These are phyloP conservation scores for Tuber umbilicatum DNA, from an alignment of 495 filamentous ascomycete species.

Conservation along the genomic window DNA sequence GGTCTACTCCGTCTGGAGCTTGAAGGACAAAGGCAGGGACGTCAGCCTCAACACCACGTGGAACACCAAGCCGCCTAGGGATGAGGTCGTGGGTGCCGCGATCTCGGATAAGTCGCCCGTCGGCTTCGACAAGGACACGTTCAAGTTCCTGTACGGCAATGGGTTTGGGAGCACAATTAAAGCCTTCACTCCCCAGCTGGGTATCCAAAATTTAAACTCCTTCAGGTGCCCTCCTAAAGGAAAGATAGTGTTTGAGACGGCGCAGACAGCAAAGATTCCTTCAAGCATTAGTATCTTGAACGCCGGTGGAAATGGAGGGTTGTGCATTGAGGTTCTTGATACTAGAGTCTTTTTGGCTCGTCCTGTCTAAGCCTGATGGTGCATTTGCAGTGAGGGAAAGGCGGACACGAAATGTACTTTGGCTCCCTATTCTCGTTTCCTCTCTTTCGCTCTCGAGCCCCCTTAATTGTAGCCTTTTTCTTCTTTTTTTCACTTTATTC, in stretches of 20 bases:
- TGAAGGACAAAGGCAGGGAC: not conserved
- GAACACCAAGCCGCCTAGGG: not conserved
- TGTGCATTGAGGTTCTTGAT: not conserved
- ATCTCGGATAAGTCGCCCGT: not conserved
- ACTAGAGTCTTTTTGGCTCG: not conserved
- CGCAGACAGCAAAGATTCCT: not conserved
- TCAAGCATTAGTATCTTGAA: not conserved
- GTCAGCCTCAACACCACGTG: not conserved
- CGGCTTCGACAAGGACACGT: not conserved
- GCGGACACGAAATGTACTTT: not conserved
- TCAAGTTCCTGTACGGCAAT: not conserved
- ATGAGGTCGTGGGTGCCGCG: not conserved
- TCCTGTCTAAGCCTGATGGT: not conserved
- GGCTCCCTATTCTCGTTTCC: too few species aligned
- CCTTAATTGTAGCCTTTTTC: too few species aligned
- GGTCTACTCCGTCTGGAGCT: not conserved
- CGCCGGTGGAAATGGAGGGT: not conserved
- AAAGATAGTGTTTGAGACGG: not conserved
- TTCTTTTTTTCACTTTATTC: not conserved
- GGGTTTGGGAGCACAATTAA: not conserved
- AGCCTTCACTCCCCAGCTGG: too few species aligned
- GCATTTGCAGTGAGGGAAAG: not conserved
- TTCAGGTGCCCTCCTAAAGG: not conserved
- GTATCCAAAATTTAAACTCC: too few species aligned
- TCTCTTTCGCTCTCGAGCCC: too few species aligned